phyloP scores from a whole-genome alignment of 495 filamentous ascomycete species.

The Opeltia flavorubescens region DNA sequence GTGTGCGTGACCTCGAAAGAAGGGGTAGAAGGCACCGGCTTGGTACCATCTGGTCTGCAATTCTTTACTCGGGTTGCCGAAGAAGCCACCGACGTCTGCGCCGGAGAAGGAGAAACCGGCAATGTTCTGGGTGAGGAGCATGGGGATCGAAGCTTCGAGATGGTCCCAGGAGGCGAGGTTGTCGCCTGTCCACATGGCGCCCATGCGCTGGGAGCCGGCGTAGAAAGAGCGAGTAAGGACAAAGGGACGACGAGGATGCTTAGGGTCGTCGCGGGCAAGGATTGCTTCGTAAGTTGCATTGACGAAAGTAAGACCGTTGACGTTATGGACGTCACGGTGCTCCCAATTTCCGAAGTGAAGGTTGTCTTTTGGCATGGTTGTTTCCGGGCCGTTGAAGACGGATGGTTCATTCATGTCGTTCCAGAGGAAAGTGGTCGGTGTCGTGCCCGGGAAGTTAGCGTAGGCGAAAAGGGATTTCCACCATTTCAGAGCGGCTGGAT shows the following conservation, averaged over 20 bases:
- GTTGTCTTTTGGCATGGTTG: conserved; percentile 96
- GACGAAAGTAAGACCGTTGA: conserved; percentile 85
- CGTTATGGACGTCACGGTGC: conserved; percentile 89
- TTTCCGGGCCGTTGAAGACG: conserved; percentile 95
- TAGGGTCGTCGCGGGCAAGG: conserved; percentile 64
- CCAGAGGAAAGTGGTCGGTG: conserved; percentile 83
- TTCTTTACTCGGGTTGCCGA: conserved; percentile 87
- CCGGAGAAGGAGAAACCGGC: conserved; percentile 88
- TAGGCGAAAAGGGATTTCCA: conserved; percentile 82
- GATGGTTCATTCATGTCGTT: conserved; percentile 99
- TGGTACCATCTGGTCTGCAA: conserved; percentile 93
- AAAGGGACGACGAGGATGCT: conserved; percentile 64
- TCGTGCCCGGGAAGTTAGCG: conserved; percentile 67
- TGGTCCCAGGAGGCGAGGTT: conserved; percentile 93
- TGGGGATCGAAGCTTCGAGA: conserved; percentile 69
- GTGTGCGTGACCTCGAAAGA: conserved; percentile 96
- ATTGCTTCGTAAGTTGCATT: conserved; percentile 84
- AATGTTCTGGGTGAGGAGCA: conserved; percentile 85
- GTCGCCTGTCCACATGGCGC: conserved; percentile 98
- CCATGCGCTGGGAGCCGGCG: conserved; percentile 72
- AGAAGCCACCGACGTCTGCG: conserved; percentile 95
- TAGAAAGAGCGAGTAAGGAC: conserved; percentile 87
- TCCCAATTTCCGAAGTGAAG: conserved; percentile 87
- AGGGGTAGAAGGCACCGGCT: conserved; percentile 91
- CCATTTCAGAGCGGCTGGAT: conserved; percentile 73